Percentiles rank a stretch among this genome's conserved stretches.
These are phyloP conservation scores for Glaciozyma martinii DNA, from an alignment of 768 basidiomycete genomes.

Conservation along the genomic window DNA sequence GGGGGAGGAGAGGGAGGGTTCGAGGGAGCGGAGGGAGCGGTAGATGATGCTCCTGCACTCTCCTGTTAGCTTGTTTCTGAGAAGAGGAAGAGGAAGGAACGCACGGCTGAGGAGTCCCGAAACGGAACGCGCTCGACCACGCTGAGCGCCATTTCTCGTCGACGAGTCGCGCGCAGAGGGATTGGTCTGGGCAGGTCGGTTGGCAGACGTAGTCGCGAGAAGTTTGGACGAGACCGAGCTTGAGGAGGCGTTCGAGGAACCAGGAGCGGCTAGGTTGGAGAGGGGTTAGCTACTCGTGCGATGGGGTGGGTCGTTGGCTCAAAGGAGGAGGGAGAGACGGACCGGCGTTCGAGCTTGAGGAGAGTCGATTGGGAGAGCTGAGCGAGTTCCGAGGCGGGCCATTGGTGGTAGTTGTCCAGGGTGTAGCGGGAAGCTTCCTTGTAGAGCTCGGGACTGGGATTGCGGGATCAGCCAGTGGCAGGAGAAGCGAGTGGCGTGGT, in stretches of 20 bases:
- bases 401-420: slow-evolving; percentile 41
- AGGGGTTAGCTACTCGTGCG: neutral
- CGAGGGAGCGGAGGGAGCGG: slow-evolving; percentile 79
- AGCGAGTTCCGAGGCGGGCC: slow-evolving; percentile 35
- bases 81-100: neutral
- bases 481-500: no score
- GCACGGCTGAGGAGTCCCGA: slow-evolving; percentile 18
- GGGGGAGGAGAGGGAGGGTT: slow-evolving; percentile 67
- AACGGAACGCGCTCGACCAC: slow-evolving; percentile 8
- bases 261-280: slow-evolving; percentile 60
- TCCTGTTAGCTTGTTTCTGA: neutral
- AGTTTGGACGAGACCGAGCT: slow-evolving; percentile 73
- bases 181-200: slow-evolving; percentile 68
- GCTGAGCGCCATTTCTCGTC: slow-evolving; percentile 93
- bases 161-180: slow-evolving; percentile 66
- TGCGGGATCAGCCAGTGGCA: neutral
- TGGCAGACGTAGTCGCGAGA: slow-evolving; percentile 91
- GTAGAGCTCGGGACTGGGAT: slow-evolving; percentile 44
- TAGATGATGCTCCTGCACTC: slow-evolving; percentile 71
- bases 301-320: neutral
- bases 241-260: slow-evolving; percentile 90
- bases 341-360: slow-evolving; percentile 72
- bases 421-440: slow-evolving; percentile 86
- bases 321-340: neutral
- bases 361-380: slow-evolving; percentile 65